These are phyloP conservation scores for Irpex lacteus DNA, from an alignment of 1,284 basidiomycete genomes.

Conservation along the genomic window DNA sequence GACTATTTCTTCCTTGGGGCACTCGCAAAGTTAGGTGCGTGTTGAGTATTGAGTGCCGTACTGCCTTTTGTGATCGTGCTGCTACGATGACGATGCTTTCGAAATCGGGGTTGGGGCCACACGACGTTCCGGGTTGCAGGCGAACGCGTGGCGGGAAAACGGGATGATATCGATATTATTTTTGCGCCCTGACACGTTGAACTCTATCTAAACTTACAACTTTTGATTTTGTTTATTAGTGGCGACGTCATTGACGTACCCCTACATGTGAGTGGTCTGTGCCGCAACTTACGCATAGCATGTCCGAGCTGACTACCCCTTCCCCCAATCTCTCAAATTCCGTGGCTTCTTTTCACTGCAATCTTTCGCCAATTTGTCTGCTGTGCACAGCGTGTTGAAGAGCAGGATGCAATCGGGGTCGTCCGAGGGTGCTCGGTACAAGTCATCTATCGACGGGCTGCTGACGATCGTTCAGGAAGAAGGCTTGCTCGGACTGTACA, in stretches of 20 bases:
- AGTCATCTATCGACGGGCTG: conserved; percentile 69
- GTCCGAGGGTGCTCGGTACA: conserved; percentile 59
- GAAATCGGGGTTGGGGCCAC: not conserved
- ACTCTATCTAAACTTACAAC: not conserved
- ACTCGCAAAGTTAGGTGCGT: conserved; percentile 78
- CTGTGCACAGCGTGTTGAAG: conserved; percentile 65
- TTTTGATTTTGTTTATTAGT: conserved; percentile 38
- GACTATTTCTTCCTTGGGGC: conserved; percentile 91
- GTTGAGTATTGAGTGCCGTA: no score
- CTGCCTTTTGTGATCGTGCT: not conserved
- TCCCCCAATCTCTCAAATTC: not conserved
- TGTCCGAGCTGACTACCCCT: not conserved
- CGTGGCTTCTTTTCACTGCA: no score
- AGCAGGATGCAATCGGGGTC: conserved; percentile 80
- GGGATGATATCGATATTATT: not conserved
- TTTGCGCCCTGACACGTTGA: not conserved
- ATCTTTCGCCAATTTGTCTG: no score
- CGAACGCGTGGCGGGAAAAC: not conserved
- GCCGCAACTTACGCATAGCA: not conserved
- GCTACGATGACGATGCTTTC: no score
- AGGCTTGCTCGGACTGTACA: conserved; percentile 81
- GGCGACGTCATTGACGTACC: conserved; percentile 74
- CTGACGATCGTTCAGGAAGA: conserved; percentile 73
- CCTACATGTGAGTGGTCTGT: conserved; percentile 63
- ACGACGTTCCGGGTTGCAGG: no score